Base-by-base conservation (phyloP, 177 flowering plant genomes). In the Tripterygium wilfordii region DNA sequence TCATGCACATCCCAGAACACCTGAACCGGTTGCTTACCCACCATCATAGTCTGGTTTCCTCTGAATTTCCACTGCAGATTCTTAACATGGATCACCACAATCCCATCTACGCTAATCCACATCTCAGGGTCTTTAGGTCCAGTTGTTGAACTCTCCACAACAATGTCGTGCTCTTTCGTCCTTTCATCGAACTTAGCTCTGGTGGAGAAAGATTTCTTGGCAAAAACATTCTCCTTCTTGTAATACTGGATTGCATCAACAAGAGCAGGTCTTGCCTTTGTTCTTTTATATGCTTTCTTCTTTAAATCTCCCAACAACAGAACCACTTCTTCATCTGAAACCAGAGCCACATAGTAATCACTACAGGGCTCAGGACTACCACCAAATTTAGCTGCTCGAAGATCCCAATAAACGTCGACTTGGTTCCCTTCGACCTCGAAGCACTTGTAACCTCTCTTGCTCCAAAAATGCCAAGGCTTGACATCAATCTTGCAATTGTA, bases 391-490 rank as follows among this genome's bases (percentile, higher is more conserved):
- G 83, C 88, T 1, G 77, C 55, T 10, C 77, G 62, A 2, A 82
- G 65, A 52, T 82, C 88, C 88, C 88, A 82, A 16, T 49, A 62
- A 1, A 74, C 65, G 13, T 68, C 79, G 4, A 87, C 57, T 3
- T 48, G 70, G 26, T 50, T 50, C 8, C 76, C 78, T 0, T 82
- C 89, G 0, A 82, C 73, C 18, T 76, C 79, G 31, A 87, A 72
- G 1, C 79, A 66, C 23, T 85, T 87, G 57, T 57, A 74, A 13
- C 97, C 95, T 53, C 83, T 84, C 36, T 77, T 82, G 74, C 76
- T 78, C 98, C 96, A 90, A 46, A 90, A 87, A 16, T 79, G 82
- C 96, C 97, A 90, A 0, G 97, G 91, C 65, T 87, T 87, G 12
- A 90, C 68, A 41, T 90, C 98, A 14, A 90, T 68, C 59, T 87